Evolutionary conservation across 768 basidiomycete genomes (phyloP).

Genomic region (Thelephora aurantiotincta): DNA sequence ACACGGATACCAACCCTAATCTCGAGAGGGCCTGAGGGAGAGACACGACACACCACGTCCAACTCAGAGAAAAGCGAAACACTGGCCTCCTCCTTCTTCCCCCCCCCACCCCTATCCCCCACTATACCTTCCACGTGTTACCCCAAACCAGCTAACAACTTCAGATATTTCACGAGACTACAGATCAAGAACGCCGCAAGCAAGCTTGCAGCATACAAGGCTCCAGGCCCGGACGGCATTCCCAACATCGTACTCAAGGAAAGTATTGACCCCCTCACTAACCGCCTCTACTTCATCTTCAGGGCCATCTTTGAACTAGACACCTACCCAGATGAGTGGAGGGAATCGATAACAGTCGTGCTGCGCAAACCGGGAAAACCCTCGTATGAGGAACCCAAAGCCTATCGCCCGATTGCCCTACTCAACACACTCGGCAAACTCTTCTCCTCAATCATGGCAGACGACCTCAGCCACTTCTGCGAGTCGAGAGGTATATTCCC

Average conservation of each 20-base stretch:
- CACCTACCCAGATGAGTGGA: slow-evolving; percentile 18
- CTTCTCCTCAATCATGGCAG: slow-evolving; percentile 12
- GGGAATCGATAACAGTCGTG: slow-evolving; percentile 15
- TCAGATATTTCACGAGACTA: slow-evolving; percentile 10
- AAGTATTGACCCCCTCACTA: slow-evolving; percentile 12
- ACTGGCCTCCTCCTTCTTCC: slow-evolving; percentile 18
- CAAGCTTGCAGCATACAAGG: slow-evolving; percentile 24
- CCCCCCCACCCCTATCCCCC: slow-evolving; percentile 2
- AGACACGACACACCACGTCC: not conserved
- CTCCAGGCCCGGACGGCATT: slow-evolving; percentile 14
- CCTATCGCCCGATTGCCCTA: slow-evolving; percentile 22
- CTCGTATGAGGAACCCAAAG: slow-evolving; percentile 18
- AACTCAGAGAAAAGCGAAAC: slow-evolving; percentile 8
- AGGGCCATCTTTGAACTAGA: slow-evolving; percentile 15
- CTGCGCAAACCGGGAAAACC: slow-evolving; percentile 20
- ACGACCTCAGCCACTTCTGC: slow-evolving; percentile 3
- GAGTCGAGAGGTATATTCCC: slow-evolving; percentile 7
- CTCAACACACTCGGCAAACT: slow-evolving; percentile 14
- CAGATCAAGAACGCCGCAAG: slow-evolving; percentile 15
- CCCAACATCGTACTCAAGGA: slow-evolving; percentile 20
- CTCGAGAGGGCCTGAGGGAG: not conserved
- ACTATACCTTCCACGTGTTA: slow-evolving; percentile 9
- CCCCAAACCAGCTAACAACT: slow-evolving; percentile 12
- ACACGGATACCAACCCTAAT: slow-evolving; percentile 10
- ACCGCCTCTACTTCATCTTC: slow-evolving; percentile 16